A percentile compares a stretch with the other conserved stretches of the same genome.
phyloP scores from a whole-genome alignment of 2,329 filamentous ascomycete species.

The Cladosporium sp. region DNA sequence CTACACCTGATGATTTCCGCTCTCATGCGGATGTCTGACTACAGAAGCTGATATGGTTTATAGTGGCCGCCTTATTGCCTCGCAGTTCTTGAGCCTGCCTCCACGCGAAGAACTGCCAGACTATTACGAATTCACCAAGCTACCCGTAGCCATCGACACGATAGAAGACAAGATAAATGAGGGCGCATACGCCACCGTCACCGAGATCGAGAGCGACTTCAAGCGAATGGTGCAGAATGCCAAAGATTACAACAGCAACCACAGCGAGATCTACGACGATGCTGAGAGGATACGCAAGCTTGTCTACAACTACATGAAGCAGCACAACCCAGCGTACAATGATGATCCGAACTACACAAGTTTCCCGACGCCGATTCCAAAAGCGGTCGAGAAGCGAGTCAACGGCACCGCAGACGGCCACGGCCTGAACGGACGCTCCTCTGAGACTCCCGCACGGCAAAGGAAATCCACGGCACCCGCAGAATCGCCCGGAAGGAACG shows the following conservation, averaged over 20 bases:
- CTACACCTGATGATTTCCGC: background rate
- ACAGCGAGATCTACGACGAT: slow-evolving; percentile 70
- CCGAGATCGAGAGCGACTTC: slow-evolving; percentile 74
- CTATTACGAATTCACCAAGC: slow-evolving; percentile 71
- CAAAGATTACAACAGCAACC: slow-evolving; percentile 74
- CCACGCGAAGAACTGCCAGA: slow-evolving; percentile 50
- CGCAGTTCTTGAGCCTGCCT: slow-evolving; percentile 68
- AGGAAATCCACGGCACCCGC: slow-evolving; percentile 15
- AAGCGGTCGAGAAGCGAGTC: slow-evolving; percentile 23
- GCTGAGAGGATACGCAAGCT: slow-evolving; percentile 83
- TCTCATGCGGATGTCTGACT: background rate
- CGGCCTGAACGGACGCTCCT: slow-evolving; percentile 3
- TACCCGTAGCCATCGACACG: slow-evolving; percentile 73
- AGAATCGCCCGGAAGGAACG: slow-evolving; percentile 26
- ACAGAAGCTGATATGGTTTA: slow-evolving; percentile 29
- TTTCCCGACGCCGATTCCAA: slow-evolving; percentile 67
- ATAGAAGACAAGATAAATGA: slow-evolving; percentile 70
- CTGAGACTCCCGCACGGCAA: slow-evolving; percentile 5
- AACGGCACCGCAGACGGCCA: slow-evolving; percentile 26
- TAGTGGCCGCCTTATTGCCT: slow-evolving; percentile 66
- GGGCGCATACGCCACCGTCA: slow-evolving; percentile 64
- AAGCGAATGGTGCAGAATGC: slow-evolving; percentile 86
- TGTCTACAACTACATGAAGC: slow-evolving; percentile 81
- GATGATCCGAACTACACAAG: slow-evolving; percentile 62
- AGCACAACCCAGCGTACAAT: slow-evolving; percentile 77